Conservation (phyloP, 352 stramenopile species). For the Thraustochytrium striatum region DNA sequence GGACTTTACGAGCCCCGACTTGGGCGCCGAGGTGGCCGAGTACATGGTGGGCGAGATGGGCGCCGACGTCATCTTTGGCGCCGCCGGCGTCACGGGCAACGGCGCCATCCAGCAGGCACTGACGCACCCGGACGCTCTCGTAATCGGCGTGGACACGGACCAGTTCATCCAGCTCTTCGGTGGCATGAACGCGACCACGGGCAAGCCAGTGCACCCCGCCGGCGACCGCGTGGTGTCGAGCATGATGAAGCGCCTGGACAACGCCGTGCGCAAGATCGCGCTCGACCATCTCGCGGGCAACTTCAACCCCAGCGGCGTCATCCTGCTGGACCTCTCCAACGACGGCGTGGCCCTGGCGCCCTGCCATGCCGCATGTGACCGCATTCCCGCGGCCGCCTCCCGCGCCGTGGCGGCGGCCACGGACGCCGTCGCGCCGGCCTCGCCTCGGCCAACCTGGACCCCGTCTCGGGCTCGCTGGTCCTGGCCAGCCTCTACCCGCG, state of each 20-base stretch:
- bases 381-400: background rate
- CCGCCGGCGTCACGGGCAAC: background rate
- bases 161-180: too few species aligned
- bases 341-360: background rate
- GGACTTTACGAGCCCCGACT: background rate
- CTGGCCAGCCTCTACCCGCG: background rate
- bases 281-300: background rate
- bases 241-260: background rate
- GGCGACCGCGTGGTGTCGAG: background rate
- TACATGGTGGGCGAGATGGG: background rate
- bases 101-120: too few species aligned
- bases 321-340: background rate
- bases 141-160: too few species aligned
- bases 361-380: background rate
- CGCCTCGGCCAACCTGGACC: background rate
- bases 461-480: background rate
- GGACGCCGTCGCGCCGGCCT: background rate
- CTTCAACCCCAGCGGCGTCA: background rate
- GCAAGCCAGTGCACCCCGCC: too few species aligned
- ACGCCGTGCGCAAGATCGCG: background rate
- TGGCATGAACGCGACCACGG: too few species aligned
- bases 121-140: too few species aligned
- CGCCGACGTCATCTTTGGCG: background rate
- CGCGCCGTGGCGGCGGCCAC: background rate
- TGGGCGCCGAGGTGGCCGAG: background rate